These are phyloP conservation scores for Nissolia schottii DNA, from an alignment of 306 rosid genomes.

Conservation along the genomic window DNA sequence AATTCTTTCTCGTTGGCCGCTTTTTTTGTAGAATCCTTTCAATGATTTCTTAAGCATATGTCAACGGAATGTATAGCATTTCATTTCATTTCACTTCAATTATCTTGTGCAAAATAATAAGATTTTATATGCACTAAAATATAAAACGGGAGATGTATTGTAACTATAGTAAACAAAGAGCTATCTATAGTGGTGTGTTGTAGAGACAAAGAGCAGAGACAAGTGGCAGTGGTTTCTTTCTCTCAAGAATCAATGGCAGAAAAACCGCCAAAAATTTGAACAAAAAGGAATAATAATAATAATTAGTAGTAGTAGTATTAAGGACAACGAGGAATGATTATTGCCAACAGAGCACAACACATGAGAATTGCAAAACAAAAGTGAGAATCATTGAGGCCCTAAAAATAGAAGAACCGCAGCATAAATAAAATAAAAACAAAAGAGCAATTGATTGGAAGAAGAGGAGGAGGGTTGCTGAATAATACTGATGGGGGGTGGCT, in stretches of 20 bases:
- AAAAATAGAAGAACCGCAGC: constrained; percentile 31
- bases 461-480: constrained; percentile 16
- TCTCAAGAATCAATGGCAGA: constrained; percentile 15
- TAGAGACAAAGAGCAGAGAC: neutral
- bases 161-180: constrained; percentile 9
- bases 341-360: constrained; percentile 56
- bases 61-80: too few relatives aligned
- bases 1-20: neutral
- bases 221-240: neutral
- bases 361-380: constrained; percentile 32
- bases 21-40: constrained; percentile 24
- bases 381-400: constrained; percentile 35
- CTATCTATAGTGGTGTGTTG: neutral
- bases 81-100: too few relatives aligned
- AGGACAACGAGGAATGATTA: constrained; percentile 43
- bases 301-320: constrained; percentile 21
- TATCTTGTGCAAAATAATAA: neutral
- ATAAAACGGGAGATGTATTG: constrained; percentile 2
- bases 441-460: constrained; percentile 35
- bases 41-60: too few relatives aligned
- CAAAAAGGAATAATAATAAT: constrained; percentile 21
- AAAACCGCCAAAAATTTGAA: constrained; percentile 27
- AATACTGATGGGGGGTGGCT: constrained; percentile 53
- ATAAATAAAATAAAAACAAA: constrained; percentile 45
- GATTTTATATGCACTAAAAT: constrained; percentile 22